A percentile compares a stretch with the other conserved stretches of the same genome.
phyloP scores from a whole-genome alignment of 2,329 filamentous ascomycete species.

The Apiospora hydei region DNA sequence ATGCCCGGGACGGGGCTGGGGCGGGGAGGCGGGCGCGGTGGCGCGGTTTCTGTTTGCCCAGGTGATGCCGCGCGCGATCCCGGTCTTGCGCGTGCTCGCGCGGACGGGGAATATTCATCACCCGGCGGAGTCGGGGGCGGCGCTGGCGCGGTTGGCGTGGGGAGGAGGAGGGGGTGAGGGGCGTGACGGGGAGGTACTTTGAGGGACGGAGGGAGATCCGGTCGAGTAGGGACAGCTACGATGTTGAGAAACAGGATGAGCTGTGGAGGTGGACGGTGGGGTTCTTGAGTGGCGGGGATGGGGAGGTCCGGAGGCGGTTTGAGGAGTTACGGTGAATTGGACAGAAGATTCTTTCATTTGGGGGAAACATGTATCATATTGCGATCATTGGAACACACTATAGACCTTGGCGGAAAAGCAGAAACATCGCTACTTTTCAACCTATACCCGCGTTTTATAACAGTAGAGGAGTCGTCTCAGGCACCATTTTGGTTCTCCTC shows the following conservation, averaged over 20 bases:
- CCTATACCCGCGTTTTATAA: background rate
- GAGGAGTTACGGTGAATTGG: background rate
- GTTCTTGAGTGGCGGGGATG: background rate
- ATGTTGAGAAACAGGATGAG: conserved; percentile 55
- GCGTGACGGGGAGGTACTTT: conserved; percentile 51
- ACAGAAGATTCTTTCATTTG: no score
- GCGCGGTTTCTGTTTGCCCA: conserved; percentile 44
- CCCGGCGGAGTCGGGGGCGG: conserved; percentile 47
- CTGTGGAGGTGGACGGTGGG: conserved; percentile 54
- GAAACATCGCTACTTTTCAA: background rate
- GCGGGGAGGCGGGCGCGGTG: conserved; percentile 40
- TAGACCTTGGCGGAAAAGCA: background rate
- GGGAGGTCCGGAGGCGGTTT: background rate
- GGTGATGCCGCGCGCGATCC: conserved; percentile 46
- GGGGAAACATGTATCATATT: background rate
- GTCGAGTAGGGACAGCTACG: conserved; percentile 52
- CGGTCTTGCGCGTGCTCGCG: conserved; percentile 44
- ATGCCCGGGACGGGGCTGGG: conserved; percentile 53
- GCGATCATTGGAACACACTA: background rate
- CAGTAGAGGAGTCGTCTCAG: fast-evolving
- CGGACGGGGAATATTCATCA: conserved; percentile 46
- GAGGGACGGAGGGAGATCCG: conserved; percentile 49
- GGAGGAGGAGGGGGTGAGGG: conserved; percentile 37
- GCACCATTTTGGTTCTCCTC: background rate
- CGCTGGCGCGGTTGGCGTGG: conserved; percentile 50